Evolutionary conservation across 2,329 filamentous ascomycete species (phyloP), one percentile per base, ranked within the genome.

Genomic region (Talaromyces islandicus): DNA sequence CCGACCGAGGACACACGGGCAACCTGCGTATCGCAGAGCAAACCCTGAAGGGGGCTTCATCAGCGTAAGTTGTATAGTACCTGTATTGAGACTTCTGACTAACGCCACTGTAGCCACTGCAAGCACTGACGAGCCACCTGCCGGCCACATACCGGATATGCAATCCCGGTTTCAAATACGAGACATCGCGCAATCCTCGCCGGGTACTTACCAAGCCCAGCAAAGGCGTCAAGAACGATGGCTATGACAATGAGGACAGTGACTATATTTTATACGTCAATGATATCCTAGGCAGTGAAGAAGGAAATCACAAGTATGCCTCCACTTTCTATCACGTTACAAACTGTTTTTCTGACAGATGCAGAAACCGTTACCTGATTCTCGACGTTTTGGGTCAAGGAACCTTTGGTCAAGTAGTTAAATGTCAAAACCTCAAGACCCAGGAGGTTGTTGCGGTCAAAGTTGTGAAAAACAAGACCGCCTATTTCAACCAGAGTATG

Each of bases 401-500:
- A 59, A 99, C 94, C 0, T 99, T 99, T 73, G 94, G 94, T 7
- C 94, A 99, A 78, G 94, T 99, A 32, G 94, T 99, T 63, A 99
- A 99, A 76, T 99, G 94, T 73, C 94, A 99, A 75, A 99, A 99
- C 69, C 78, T 99, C 68, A 97, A 96, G 78, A 97, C 94, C 0
- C 92, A 97, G 74, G 94, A 99, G 77, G 94, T 99, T 43, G 94
- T 99, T 51, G 94, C 94, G 3, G 94, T 99, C 67, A 99, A 99
- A 78, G 94, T 99, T 58, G 94, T 99, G 79, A 99, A 99, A 79
- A 99, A 99, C 76, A 88, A 93, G 69, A 99, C 94, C 1, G 94
- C 94, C 41, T 99, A 99, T 75, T 99, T 99, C 80, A 99, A 99
- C 73, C 94, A 99, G 76, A 97, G 94, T 75, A 99, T 99, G 94